Conservation (phyloP, 352 stramenopile genomes). For the Pythium aquatile region DNA sequence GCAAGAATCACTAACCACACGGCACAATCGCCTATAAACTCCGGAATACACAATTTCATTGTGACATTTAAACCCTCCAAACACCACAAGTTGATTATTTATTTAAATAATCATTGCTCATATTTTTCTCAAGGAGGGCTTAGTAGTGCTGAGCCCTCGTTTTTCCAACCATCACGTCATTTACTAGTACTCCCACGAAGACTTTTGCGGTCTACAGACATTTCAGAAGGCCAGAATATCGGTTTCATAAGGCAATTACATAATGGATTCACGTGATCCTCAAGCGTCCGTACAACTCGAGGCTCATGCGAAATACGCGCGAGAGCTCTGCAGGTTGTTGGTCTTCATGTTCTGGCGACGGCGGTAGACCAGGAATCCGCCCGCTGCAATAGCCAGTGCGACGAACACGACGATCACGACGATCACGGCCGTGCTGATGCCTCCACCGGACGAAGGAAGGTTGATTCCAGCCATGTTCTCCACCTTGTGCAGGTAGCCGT, state of each 20-base stretch:
- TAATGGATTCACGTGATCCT: not conserved
- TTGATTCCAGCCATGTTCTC: conserved; percentile 50
- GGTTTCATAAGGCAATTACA: not conserved
- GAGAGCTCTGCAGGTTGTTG: conserved; percentile 6
- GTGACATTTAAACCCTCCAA: no score
- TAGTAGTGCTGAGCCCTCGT: no score
- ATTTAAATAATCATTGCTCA: no score
- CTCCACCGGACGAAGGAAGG: conserved; percentile 29
- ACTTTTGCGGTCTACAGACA: not conserved
- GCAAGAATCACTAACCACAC: no score
- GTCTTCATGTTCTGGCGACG: conserved; percentile 7
- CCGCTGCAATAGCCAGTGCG: conserved; percentile 3
- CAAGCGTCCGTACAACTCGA: not conserved
- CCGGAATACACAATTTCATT: no score
- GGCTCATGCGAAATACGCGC: conserved; percentile 13
- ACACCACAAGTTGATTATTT: no score
- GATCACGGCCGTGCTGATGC: conserved; percentile 8
- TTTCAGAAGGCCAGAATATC: not conserved
- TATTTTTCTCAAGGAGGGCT: no score
- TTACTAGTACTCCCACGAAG: not conserved
- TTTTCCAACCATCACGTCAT: no score
- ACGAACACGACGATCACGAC: conserved; percentile 12
- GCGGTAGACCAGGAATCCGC: conserved; percentile 15
- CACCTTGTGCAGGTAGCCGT: conserved; percentile 56
- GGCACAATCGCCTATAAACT: no score